A percentile compares a stretch with the other conserved stretches of the same genome.
Conservation (phyloP, 108 stramenopile species). For the Stephanodiscus minutulus region DNA sequence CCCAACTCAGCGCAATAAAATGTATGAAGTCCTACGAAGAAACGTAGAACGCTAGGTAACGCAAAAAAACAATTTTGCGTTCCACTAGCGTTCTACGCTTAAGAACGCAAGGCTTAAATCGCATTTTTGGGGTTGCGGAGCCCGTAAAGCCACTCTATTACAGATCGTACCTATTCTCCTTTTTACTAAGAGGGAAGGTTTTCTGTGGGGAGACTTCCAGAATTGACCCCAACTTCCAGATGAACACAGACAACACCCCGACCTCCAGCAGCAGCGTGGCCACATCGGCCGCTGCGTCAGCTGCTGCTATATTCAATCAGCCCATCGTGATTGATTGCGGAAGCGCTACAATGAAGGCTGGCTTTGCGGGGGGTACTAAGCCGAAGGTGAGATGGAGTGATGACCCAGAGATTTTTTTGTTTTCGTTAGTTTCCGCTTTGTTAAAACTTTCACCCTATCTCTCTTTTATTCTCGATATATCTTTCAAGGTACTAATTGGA, state of each 20-base stretch:
- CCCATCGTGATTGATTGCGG: slow-evolving; percentile 97
- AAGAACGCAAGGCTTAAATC: too few relatives aligned
- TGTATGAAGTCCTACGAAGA: too few relatives aligned
- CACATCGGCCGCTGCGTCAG: slow-evolving; percentile 21
- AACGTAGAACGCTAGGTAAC: too few relatives aligned
- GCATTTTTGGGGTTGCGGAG: too few relatives aligned
- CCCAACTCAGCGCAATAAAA: too few relatives aligned
- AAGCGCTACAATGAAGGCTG: slow-evolving; percentile 90
- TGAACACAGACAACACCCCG: neutral
- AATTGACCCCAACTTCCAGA: too few relatives aligned
- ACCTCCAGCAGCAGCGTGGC: slow-evolving; percentile 1
- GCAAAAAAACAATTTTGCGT: too few relatives aligned
- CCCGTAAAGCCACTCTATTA: too few relatives aligned
- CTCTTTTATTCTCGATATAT: slow-evolving; percentile 1
- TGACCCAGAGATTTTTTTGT: neutral
- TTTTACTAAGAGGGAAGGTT: too few relatives aligned
- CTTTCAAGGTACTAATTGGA: slow-evolving; percentile 73
- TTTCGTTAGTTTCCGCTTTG: neutral
- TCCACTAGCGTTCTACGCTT: too few relatives aligned
- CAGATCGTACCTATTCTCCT: too few relatives aligned
- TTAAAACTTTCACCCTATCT: slow-evolving; percentile 1
- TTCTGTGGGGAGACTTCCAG: too few relatives aligned
- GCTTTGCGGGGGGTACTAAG: slow-evolving; percentile 96
- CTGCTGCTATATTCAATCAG: slow-evolving; percentile 80
- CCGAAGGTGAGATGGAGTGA: slow-evolving; percentile 72